Conservation (phyloP, 2,329 filamentous ascomycete species). For the Claviceps pusilla region DNA sequence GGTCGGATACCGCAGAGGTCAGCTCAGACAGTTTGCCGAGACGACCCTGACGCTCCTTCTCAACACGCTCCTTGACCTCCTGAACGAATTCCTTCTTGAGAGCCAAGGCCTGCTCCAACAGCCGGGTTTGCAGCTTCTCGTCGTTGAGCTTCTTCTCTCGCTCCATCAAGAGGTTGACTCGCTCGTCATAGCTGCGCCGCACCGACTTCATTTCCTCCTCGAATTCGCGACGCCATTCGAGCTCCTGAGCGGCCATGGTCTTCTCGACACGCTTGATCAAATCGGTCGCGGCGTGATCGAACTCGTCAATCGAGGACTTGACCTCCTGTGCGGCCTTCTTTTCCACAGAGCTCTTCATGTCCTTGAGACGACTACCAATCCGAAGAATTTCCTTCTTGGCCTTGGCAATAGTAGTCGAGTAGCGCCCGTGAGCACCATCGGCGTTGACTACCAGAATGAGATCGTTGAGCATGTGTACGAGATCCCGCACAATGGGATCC, state of each 20-base stretch:
- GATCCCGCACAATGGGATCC: constrained; percentile 79
- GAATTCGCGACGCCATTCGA: constrained; percentile 74
- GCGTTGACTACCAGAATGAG: constrained; percentile 88
- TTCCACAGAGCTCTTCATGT: constrained; percentile 54
- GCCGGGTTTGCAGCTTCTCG: constrained; percentile 66
- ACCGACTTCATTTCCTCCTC: constrained; percentile 71
- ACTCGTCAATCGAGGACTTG: constrained; percentile 54
- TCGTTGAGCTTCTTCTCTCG: constrained; percentile 68
- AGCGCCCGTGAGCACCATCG: constrained; percentile 63
- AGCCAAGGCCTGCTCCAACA: constrained; percentile 78
- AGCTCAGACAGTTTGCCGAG: constrained; percentile 76
- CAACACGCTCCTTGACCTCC: constrained; percentile 67
- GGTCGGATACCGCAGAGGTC: constrained; percentile 59
- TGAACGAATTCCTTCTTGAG: constrained; percentile 73
- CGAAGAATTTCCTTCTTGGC: constrained; percentile 70
- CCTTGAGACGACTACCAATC: constrained; percentile 63
- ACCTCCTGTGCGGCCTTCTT: constrained; percentile 63
- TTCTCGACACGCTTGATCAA: constrained; percentile 78
- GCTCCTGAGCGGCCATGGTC: constrained; percentile 67
- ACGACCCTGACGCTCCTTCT: constrained; percentile 74
- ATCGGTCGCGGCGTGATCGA: constrained; percentile 74
- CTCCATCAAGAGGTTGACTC: constrained; percentile 63
- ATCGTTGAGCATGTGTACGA: constrained; percentile 91
- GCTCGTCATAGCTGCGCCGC: constrained; percentile 61
- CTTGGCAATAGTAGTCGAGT: constrained; percentile 63